A percentile compares a stretch with the other conserved stretches of the same genome.
These are phyloP conservation scores for Tricholoma sp. DNA, from an alignment of 768 basidiomycete genomes.

Conservation along the genomic window DNA sequence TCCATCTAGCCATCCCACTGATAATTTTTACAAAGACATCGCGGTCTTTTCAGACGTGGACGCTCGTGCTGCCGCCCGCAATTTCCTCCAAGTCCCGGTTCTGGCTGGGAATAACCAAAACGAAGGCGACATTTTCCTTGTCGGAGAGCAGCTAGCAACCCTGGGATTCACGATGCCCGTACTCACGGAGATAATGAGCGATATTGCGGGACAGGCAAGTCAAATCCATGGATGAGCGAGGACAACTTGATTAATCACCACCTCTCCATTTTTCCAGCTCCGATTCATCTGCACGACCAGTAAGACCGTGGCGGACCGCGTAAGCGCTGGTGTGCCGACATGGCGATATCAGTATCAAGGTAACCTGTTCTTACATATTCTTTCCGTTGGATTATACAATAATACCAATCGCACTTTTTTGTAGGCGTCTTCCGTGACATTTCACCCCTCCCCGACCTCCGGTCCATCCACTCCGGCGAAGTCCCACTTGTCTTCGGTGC, in stretches of 20 bases:
- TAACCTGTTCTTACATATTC: conserved; percentile 2
- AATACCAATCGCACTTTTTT: background rate
- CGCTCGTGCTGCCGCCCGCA: conserved; percentile 11
- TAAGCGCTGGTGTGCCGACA: conserved; percentile 18
- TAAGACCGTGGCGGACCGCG: conserved; percentile 20
- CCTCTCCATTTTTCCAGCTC: conserved; percentile 8
- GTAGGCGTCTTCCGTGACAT: conserved; percentile 33
- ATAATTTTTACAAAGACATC: conserved; percentile 15
- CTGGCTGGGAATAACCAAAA: conserved; percentile 23
- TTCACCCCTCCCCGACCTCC: conserved; percentile 26
- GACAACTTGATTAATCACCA: background rate
- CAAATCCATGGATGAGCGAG: background rate
- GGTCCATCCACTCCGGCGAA: conserved; percentile 34
- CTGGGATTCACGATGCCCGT: conserved; percentile 5
- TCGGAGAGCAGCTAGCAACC: background rate
- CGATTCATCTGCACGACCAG: conserved; percentile 28
- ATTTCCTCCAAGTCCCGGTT: conserved; percentile 10
- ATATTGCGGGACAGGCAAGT: conserved; percentile 2
- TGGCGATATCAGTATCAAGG: conserved; percentile 20
- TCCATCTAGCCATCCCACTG: background rate
- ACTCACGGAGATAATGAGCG: conserved; percentile 4
- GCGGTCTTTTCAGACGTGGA: conserved; percentile 27
- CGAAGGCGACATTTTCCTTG: conserved; percentile 13
- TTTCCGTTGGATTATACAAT: background rate
- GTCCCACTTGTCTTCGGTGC: conserved; percentile 35